Evolutionary conservation across 2,329 filamentous ascomycete genomes (phyloP), one percentile per base, ranked within the genome.

Genomic region (Cytospora paraplurivora): DNA sequence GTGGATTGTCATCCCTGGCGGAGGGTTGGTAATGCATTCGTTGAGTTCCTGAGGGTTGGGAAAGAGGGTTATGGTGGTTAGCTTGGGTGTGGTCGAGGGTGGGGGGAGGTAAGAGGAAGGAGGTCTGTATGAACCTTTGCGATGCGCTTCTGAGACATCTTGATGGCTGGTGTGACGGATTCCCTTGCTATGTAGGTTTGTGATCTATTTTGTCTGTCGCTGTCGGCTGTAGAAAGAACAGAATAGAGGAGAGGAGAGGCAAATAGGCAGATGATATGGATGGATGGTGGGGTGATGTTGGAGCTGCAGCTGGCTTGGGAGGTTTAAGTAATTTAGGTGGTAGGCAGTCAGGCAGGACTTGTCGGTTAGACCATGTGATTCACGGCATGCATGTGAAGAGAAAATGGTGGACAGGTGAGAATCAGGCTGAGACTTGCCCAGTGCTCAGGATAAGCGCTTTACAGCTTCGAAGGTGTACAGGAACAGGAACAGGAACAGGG

Each of bases 21-120:
- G 82, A 0, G 83, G 81, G 44, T 71, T 69, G 64, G 76, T 67
- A 59, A 76, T 79, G 78, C 82, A 80, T 66, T 86, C 81, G 67
- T 75, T 75, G 68, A 81, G 80, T 72, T 87, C 84, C 84, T 87
- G 72, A 11, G 12, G 21, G 33, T 49, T 61, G 65, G 70, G 62
- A n/a, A 6, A 21, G 44, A 11, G 33, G 15, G 19, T 7, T n/a
- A 10, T 8, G 51, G 32, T 59, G 13, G 32, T 52, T 6, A 15
- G 33, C 27, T 7, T 17, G 27, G 27, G 59, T 21, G 8, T 32
- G 10, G 17, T 15, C 15, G 35, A 11, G 33, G n/a, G 34, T n/a
- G 55, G 7, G 13, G 15, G 38, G 17, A 15, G 8, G 10, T 10
- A 13, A 11, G 12, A 33, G 13, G 21, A 35, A n/a, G 7, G 37